Evolutionary conservation across 192 early-diverging fungal genomes (phyloP).

Genomic region (Mortierella alpina): DNA sequence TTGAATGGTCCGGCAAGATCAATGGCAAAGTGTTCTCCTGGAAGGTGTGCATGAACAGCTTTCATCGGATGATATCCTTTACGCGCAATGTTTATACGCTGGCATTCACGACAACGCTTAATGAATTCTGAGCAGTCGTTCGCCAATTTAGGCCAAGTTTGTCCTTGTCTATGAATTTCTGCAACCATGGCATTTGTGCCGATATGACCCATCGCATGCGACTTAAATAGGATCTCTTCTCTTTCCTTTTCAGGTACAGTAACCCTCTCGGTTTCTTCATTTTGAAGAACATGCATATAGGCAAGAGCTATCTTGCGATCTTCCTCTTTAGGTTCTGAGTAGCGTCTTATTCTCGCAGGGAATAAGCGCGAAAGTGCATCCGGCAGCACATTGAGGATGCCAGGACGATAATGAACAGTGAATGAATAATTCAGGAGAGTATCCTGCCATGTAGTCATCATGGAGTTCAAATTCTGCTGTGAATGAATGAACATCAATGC

Average conservation of each 20-base stretch:
- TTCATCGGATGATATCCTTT: constrained; percentile 11
- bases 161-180: no score
- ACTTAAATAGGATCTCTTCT: neutral
- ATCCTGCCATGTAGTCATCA: constrained; percentile 26
- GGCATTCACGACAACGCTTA: constrained; percentile 10
- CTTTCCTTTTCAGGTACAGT: constrained; percentile 4
- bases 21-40: constrained; percentile 10
- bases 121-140: constrained; percentile 15
- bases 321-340: no score
- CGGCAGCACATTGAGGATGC: constrained; percentile 16
- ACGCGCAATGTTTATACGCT: neutral
- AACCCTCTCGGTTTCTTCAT: neutral
- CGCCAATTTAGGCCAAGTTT: constrained; percentile 11
- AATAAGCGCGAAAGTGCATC: constrained; percentile 29
- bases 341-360: constrained; percentile 9
- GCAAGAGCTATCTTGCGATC: neutral
- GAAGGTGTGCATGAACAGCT: constrained; percentile 7
- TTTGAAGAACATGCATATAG: constrained; percentile 7
- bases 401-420: constrained; percentile 22
- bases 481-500: neutral
- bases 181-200: constrained; percentile 25
- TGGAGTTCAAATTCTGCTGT: constrained; percentile 18
- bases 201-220: neutral
- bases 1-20: neutral
- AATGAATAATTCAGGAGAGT: constrained; percentile 15